Percentiles rank a stretch among this genome's conserved stretches.
These are phyloP conservation scores for Magnusiomyces ingens DNA, from an alignment of 1,139 yeast genomes.

Conservation along the genomic window DNA sequence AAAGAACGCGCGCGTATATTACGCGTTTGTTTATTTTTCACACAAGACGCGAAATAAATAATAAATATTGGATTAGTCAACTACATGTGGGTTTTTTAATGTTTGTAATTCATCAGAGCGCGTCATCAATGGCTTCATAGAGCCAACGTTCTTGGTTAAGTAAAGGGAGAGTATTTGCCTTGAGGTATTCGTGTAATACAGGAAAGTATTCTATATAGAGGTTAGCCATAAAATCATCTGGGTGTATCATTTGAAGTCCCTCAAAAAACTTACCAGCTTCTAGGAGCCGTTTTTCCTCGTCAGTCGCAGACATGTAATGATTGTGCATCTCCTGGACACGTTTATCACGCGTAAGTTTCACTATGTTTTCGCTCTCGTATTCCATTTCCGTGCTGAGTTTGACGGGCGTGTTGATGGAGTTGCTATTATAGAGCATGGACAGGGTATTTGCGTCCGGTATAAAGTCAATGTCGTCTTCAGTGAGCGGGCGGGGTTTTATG, in stretches of 20 bases:
- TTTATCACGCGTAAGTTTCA: neutral
- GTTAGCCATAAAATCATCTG: neutral
- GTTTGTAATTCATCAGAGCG: neutral
- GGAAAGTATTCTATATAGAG: slow-evolving; percentile 1
- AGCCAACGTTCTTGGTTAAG: slow-evolving; percentile 4
- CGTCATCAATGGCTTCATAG: slow-evolving; percentile 5
- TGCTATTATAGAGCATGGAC: neutral
- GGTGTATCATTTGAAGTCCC: too few relatives aligned
- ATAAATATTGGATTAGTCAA: neutral
- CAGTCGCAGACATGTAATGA: neutral
- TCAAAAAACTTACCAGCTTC: neutral
- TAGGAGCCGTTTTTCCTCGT: neutral
- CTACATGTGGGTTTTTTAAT: too few relatives aligned
- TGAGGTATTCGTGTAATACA: slow-evolving; percentile 1
- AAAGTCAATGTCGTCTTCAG: slow-evolving; percentile 5
- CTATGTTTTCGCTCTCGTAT: neutral
- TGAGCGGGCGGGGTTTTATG: neutral
- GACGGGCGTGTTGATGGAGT: slow-evolving; percentile 1
- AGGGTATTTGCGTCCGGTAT: slow-evolving; percentile 1
- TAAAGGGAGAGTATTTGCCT: neutral
- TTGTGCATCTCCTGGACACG: neutral
- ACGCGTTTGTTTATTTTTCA: neutral
- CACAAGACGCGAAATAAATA: neutral
- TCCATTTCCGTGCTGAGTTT: neutral
- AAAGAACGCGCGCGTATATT: neutral